Evolutionary conservation across 2,329 filamentous ascomycete species (phyloP).

Genomic region (Thielaviopsis musarum): DNA sequence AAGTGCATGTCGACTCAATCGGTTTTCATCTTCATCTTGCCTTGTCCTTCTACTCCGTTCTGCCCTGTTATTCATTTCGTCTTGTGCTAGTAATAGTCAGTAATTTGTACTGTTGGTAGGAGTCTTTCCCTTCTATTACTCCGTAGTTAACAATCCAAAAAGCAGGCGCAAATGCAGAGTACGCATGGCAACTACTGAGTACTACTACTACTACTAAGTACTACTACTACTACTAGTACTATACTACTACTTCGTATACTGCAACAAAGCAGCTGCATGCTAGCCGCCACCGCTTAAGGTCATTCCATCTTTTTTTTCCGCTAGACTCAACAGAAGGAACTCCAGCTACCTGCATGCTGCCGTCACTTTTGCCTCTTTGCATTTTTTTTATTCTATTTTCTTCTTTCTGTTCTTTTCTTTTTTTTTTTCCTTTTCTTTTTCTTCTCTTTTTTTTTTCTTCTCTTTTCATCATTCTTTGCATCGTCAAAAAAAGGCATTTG

Average conservation of each 20-base stretch:
- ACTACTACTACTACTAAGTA: no score
- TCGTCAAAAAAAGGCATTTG: no score
- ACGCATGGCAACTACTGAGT: background rate
- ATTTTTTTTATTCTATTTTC: background rate
- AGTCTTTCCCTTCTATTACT: no score
- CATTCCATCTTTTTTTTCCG: background rate
- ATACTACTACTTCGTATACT: no score
- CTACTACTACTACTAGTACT: no score
- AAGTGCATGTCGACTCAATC: no score
- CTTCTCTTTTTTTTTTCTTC: conserved; percentile 8
- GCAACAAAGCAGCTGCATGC: background rate
- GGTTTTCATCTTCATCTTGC: no score
- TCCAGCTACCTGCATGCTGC: background rate
- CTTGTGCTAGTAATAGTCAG: no score
- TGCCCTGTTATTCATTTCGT: no score
- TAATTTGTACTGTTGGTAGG: no score
- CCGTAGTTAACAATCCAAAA: background rate
- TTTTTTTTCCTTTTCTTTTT: conserved; percentile 3
- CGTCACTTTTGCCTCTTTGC: background rate
- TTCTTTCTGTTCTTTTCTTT: conserved; percentile 1
- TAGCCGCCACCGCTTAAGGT: background rate
- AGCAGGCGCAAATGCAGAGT: no score
- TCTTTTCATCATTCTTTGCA: conserved; percentile 11
- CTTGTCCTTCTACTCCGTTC: no score
- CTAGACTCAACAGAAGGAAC: background rate